phyloP scores from a whole-genome alignment of 2,329 filamentous ascomycete species.

The Fusarium clavum region DNA sequence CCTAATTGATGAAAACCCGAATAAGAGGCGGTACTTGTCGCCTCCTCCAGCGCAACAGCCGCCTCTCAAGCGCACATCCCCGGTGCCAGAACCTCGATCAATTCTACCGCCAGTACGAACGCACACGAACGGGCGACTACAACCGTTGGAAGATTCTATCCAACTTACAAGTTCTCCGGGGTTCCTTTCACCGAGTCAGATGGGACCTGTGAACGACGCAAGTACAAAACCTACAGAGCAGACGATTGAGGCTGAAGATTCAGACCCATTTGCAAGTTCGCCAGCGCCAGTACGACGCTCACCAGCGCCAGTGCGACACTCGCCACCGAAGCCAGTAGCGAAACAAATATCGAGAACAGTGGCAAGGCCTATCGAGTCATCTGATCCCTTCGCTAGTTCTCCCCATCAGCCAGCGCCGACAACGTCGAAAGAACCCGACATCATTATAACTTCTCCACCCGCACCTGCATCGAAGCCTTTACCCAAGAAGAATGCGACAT shows the following conservation, averaged over 20 bases:
- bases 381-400: constrained; percentile 38
- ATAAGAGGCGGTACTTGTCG: constrained; percentile 49
- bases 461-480: constrained; percentile 5
- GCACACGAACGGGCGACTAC: constrained; percentile 8
- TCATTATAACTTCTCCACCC: constrained; percentile 13
- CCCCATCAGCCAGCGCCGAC: constrained; percentile 1
- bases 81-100: constrained; percentile 6
- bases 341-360: constrained; percentile 2
- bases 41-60: constrained; percentile 30
- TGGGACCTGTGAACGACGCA: not conserved
- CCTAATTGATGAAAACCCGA: constrained; percentile 35
- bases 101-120: constrained; percentile 17
- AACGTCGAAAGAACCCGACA: constrained; percentile 7
- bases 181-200: not conserved
- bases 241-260: constrained; percentile 24
- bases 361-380: constrained; percentile 27
- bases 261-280: constrained; percentile 54
- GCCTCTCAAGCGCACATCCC: constrained; percentile 33
- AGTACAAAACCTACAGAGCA: not conserved
- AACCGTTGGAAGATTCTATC: constrained; percentile 45
- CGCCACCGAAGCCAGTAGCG: not conserved
- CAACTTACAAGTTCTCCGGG: constrained; percentile 54
- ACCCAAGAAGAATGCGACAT: constrained; percentile 44
- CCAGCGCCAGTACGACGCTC: constrained; percentile 41
- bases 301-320: constrained; percentile 29